Conservation (phyloP, 2,329 filamentous ascomycete genomes). For the Pyrenochaeta sp. region DNA sequence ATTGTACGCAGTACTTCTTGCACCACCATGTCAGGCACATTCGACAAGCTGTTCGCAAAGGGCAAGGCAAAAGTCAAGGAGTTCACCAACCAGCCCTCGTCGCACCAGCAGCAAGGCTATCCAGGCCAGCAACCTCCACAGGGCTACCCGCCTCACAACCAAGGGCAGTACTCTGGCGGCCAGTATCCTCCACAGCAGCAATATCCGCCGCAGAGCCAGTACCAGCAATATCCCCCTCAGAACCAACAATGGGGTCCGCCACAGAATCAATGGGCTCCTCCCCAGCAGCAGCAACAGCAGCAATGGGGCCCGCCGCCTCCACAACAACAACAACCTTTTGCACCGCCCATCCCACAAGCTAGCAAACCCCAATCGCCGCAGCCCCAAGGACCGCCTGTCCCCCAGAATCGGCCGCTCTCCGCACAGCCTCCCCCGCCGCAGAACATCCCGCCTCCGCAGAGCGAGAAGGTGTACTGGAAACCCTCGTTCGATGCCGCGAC, state of each 20-base stretch:
- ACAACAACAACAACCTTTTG: slow-evolving; percentile 33
- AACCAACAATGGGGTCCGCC: slow-evolving; percentile 21
- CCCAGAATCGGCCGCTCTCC: slow-evolving; percentile 38
- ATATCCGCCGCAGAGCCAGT: slow-evolving; percentile 24
- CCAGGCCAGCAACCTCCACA: slow-evolving; percentile 16
- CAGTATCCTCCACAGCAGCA: slow-evolving; percentile 18
- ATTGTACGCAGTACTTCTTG: too few species aligned
- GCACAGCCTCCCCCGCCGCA: slow-evolving; percentile 41
- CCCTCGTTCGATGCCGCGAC: slow-evolving; percentile 59
- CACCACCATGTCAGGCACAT: slow-evolving; percentile 33
- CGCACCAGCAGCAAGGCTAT: slow-evolving; percentile 25
- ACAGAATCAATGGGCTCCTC: slow-evolving; percentile 21
- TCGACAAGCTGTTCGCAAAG: slow-evolving; percentile 48
- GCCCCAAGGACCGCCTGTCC: slow-evolving; percentile 30
- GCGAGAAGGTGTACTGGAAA: slow-evolving; percentile 60
- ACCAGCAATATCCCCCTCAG: slow-evolving; percentile 29
- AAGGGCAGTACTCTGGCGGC: slow-evolving; percentile 1
- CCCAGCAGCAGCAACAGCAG: slow-evolving; percentile 21
- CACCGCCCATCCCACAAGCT: slow-evolving; percentile 42
- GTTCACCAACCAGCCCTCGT: slow-evolving; percentile 30
- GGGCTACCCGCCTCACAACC: slow-evolving; percentile 25
- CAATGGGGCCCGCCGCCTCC: slow-evolving; percentile 33
- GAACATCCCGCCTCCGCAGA: slow-evolving; percentile 30
- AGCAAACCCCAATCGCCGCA: slow-evolving; percentile 41
- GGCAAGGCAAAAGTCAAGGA: slow-evolving; percentile 50